Conservation (phyloP, 805 yeast species). For the Brettanomyces sp. region DNA sequence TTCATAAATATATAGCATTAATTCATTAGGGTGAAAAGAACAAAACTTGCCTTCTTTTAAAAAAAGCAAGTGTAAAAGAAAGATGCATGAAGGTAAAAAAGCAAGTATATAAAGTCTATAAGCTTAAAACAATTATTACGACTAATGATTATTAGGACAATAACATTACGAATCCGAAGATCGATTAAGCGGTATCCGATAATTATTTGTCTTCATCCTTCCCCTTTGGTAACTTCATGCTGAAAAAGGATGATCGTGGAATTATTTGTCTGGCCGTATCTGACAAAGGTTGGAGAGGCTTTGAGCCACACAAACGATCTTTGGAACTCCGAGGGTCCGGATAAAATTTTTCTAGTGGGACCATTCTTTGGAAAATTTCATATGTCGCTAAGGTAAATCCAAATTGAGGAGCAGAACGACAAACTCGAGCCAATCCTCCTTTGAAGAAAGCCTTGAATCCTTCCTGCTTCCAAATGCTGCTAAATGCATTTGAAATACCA, state of each 20-base stretch:
- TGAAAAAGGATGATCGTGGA: slow-evolving; percentile 1
- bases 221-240: neutral
- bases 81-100: no score
- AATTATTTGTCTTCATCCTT: neutral
- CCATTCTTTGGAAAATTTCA: slow-evolving; percentile 71
- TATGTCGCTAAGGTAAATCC: slow-evolving; percentile 98
- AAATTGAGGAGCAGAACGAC: slow-evolving; percentile 94
- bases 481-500: slow-evolving; percentile 71
- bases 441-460: slow-evolving; percentile 83
- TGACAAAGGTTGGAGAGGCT: slow-evolving; percentile 18
- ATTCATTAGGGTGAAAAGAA: no score
- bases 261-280: slow-evolving; percentile 1
- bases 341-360: slow-evolving; percentile 51
- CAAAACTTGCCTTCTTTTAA: no score
- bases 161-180: no score
- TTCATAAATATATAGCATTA: no score
- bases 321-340: slow-evolving; percentile 14
- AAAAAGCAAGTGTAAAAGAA: no score
- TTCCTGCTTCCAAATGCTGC: slow-evolving; percentile 70
- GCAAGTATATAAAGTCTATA: no score
- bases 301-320: neutral
- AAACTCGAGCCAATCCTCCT: slow-evolving; percentile 91
- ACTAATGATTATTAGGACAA: no score
- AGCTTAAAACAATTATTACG: no score
- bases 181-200: no score